Evolutionary conservation across 108 stramenopile species (phyloP).

Genomic region (Cyclotella cryptica): DNA sequence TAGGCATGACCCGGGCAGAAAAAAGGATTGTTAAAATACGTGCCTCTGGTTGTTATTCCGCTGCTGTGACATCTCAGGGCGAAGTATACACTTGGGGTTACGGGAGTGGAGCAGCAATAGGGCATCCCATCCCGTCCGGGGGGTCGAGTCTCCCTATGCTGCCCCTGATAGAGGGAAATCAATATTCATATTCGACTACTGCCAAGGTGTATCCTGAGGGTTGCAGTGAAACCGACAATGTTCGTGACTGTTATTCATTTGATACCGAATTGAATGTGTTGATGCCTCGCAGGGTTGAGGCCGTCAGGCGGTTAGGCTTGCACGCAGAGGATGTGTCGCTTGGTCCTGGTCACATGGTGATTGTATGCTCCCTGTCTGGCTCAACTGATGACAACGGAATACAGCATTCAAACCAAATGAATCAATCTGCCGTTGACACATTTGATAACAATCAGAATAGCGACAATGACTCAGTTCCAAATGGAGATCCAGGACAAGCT

Average conservation of each 20-base stretch:
- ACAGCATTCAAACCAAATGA: background rate
- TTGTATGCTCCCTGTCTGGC: constrained; percentile 43
- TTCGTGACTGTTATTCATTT: constrained; percentile 62
- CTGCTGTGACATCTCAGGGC: constrained; percentile 71
- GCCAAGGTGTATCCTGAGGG: constrained; percentile 52
- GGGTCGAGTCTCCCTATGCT: constrained; percentile 39
- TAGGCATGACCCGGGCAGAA: constrained; percentile 9
- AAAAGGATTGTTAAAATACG: constrained; percentile 63
- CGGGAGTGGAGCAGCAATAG: constrained; percentile 74
- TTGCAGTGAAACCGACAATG: constrained; percentile 38
- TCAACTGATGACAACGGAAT: constrained; percentile 26
- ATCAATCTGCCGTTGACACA: constrained; percentile 12
- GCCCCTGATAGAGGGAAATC: constrained; percentile 49
- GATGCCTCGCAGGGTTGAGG: constrained; percentile 69
- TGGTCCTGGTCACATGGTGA: constrained; percentile 58
- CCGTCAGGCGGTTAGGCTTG: constrained; percentile 49
- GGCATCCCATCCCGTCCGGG: constrained; percentile 62
- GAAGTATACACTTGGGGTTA: constrained; percentile 88
- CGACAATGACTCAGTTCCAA: constrained; percentile 12
- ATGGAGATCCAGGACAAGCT: constrained; percentile 12
- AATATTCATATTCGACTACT: constrained; percentile 37
- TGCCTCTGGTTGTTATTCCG: constrained; percentile 77
- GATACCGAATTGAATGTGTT: constrained; percentile 77
- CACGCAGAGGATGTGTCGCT: constrained; percentile 47
- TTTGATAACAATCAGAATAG: constrained; percentile 4